These are phyloP conservation scores for Arthrobotrys conoides DNA, from an alignment of 2,329 filamentous ascomycete species.

Conservation along the genomic window DNA sequence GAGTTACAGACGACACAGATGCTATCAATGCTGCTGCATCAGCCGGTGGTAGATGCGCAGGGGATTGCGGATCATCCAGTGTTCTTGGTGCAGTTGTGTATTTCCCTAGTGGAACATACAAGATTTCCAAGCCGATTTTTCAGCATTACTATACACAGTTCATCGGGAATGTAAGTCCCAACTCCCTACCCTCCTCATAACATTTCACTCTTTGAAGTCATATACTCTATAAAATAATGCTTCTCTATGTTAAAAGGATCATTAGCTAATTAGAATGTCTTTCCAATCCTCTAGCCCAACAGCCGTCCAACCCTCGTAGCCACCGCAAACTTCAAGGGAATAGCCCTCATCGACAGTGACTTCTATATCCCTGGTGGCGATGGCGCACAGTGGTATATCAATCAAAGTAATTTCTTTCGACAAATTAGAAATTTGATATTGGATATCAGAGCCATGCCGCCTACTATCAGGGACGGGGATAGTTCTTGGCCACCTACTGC, in stretches of 20 bases:
- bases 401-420: conserved; percentile 74
- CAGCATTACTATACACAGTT: conserved; percentile 64
- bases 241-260: not conserved
- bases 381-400: conserved; percentile 66
- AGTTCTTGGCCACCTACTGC: conserved; percentile 65
- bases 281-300: conserved; percentile 74
- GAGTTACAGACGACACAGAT: conserved; percentile 64
- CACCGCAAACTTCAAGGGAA: conserved; percentile 78
- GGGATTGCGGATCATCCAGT: conserved; percentile 62
- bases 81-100: conserved; percentile 61
- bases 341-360: conserved; percentile 90
- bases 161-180: conserved; percentile 59
- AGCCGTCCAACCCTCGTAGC: conserved; percentile 82
- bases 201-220: no score
- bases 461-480: conserved; percentile 65
- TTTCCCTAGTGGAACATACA: conserved; percentile 45
- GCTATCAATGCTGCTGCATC: conserved; percentile 66
- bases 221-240: no score
- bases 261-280: not conserved
- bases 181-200: no score
- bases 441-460: conserved; percentile 69
- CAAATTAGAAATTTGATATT: conserved; percentile 77
- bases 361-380: conserved; percentile 76
- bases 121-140: conserved; percentile 61
- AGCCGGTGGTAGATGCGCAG: conserved; percentile 65